phyloP scores from a whole-genome alignment of 306 rosid species.

The Chamaecrista fasciculata region DNA sequence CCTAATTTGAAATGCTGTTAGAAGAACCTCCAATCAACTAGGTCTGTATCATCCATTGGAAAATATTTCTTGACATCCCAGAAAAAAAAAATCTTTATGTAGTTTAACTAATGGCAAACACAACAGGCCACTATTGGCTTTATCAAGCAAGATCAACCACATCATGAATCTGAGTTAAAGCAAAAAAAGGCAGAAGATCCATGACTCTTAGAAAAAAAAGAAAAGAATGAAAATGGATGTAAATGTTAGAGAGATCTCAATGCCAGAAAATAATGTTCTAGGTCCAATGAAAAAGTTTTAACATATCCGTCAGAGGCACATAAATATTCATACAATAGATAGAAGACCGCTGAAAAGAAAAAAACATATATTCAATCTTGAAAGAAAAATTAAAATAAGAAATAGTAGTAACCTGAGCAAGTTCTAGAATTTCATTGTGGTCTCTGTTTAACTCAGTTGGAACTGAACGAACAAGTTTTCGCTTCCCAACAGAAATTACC shows the following conservation, averaged over 20 bases:
- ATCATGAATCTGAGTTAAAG: not conserved
- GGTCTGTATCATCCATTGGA: not conserved
- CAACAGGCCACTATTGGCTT: too few relatives aligned
- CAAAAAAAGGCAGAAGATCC: not conserved
- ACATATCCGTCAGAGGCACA: not conserved
- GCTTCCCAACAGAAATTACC: conserved; percentile 91
- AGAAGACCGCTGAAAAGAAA: not conserved
- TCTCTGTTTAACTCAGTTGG: conserved; percentile 98
- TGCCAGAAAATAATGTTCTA: not conserved
- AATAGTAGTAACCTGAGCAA: conserved; percentile 74
- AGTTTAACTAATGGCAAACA: not conserved
- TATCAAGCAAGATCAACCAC: not conserved
- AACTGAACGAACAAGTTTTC: conserved; percentile 93
- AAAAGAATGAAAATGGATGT: not conserved
- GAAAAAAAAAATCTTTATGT: not conserved
- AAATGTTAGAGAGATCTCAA: not conserved
- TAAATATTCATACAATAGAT: not conserved
- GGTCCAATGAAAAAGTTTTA: not conserved
- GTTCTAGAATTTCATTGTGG: conserved; percentile 94
- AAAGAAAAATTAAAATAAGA: not conserved
- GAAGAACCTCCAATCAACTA: conserved; percentile 5
- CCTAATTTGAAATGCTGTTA: not conserved
- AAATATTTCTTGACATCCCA: not conserved
- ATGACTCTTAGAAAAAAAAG: not conserved
- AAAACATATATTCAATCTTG: not conserved